Percentiles rank a stretch among this genome's conserved stretches.
These are phyloP conservation scores for Cyberlindnera nakhonratchasimensis DNA, from an alignment of 805 yeast genomes.

Conservation along the genomic window DNA sequence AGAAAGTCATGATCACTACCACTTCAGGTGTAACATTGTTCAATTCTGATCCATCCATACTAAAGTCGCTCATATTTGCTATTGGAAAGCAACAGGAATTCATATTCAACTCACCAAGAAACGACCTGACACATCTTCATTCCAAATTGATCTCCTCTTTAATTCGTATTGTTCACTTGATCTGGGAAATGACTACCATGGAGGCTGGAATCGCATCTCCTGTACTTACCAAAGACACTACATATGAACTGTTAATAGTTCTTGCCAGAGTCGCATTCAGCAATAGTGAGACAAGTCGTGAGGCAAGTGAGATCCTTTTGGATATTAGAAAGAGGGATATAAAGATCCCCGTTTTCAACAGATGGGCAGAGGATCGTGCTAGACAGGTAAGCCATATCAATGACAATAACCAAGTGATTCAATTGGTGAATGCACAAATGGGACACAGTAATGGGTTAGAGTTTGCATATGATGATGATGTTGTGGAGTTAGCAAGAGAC, in stretches of 20 bases:
- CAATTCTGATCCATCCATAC: slow-evolving; percentile 23
- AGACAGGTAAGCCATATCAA: slow-evolving; percentile 35
- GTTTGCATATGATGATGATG: slow-evolving; percentile 56
- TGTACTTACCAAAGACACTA: slow-evolving; percentile 30
- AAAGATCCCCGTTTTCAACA: slow-evolving; percentile 37
- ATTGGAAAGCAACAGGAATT: slow-evolving; percentile 33
- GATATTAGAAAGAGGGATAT: slow-evolving; percentile 33
- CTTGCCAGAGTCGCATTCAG: slow-evolving; percentile 53
- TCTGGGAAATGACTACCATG: slow-evolving; percentile 24
- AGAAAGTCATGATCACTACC: slow-evolving; percentile 32
- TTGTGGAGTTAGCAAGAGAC: slow-evolving; percentile 66
- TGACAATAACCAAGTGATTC: slow-evolving; percentile 22
- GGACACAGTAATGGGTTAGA: slow-evolving; percentile 57
- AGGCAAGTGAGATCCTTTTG: slow-evolving; percentile 37
- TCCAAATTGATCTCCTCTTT: slow-evolving; percentile 21
- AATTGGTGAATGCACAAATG: slow-evolving; percentile 36
- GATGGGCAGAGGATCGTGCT: slow-evolving; percentile 41
- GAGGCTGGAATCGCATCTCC: slow-evolving; percentile 17
- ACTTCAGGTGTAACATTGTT: slow-evolving; percentile 21
- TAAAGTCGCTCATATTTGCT: slow-evolving; percentile 21
- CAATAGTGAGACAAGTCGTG: slow-evolving; percentile 37
- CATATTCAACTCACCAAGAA: slow-evolving; percentile 27
- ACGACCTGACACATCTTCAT: slow-evolving; percentile 22
- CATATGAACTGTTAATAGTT: slow-evolving; percentile 45
- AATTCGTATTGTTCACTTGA: slow-evolving; percentile 21